Base-by-base conservation (phyloP, 164 flowering plant genomes). In the Annona cherimola region DNA sequence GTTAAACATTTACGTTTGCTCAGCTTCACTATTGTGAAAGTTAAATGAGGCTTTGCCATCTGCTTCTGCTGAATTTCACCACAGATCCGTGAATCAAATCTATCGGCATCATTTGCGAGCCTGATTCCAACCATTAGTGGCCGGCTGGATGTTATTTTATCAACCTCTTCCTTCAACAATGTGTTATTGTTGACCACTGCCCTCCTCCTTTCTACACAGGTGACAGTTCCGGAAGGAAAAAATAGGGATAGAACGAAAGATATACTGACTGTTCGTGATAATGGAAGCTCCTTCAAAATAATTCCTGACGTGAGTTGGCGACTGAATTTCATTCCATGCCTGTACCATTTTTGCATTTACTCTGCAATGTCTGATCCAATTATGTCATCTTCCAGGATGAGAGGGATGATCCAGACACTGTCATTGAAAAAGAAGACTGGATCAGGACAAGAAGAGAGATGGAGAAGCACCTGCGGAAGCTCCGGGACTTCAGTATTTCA, bases 341-440 rank as follows among this genome's bases (percentile, higher is more conserved):
- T 61, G 44, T 60, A 20, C n/a, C 2, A 1, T 18, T 11, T 26
- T 40, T 57, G 3, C 45, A 6, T 20, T 18, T 73, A 14, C 35
- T 71, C 16, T 26, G 35, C 40, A 69, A 8, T 60, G 42, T 64
- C 71, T 77, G 71, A 75, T 68, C 69, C 42, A 67, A 63, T 1
- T 60, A 14, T 57, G 63, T 45, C 3, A 39, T 45, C 14, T 50
- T 73, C 40, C 81, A 95, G 99, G 86, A 82, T 70, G 81, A 92
- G 80, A 85, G 83, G 81, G 96, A 87, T 16, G 92, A 88, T 71
- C 91, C 97, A 2, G 84, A 91, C 42, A 86, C 92, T 5, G 89
- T 92, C 45, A 89, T 92, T 68, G 88, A 91, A 78, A 89, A 76
- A 82, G 93, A 90, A 83, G 99, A 95, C 70, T 95, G 99, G 99